Conservation (phyloP, 176 grass and related monocot species). For the Melocanna baccifera region DNA sequence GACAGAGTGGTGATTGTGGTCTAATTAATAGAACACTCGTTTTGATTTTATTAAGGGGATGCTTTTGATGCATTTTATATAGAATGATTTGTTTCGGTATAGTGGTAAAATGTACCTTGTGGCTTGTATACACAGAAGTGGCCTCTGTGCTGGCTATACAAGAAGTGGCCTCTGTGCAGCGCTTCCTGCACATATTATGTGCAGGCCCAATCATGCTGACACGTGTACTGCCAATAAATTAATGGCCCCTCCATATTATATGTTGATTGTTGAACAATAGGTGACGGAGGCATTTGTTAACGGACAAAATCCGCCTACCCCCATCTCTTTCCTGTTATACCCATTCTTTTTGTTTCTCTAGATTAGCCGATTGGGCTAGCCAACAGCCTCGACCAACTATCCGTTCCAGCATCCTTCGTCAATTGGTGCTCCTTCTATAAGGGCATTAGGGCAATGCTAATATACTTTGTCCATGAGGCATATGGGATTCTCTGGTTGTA, state of each 20-base stretch:
- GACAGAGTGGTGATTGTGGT: background rate
- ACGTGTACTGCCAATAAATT: background rate
- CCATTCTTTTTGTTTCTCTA: background rate
- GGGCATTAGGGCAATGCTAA: background rate
- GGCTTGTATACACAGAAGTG: background rate
- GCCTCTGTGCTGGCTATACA: background rate
- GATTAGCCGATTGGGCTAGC: background rate
- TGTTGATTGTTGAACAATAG: background rate
- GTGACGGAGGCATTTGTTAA: background rate
- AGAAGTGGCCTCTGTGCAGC: too few species aligned
- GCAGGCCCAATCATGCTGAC: background rate
- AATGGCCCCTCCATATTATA: background rate
- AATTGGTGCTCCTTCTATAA: background rate
- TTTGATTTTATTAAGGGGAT: background rate
- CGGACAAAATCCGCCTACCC: background rate
- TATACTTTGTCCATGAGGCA: background rate
- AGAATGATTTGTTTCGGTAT: background rate
- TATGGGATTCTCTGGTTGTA: background rate
- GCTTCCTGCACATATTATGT: background rate
- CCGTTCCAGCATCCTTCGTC: background rate
- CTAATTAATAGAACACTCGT: background rate
- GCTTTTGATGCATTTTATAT: background rate
- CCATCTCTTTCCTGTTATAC: background rate
- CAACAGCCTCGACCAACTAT: background rate
- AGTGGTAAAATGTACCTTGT: background rate